Conservation (phyloP, 768 basidiomycete genomes). For the Psilocybe subaeruginosa region DNA sequence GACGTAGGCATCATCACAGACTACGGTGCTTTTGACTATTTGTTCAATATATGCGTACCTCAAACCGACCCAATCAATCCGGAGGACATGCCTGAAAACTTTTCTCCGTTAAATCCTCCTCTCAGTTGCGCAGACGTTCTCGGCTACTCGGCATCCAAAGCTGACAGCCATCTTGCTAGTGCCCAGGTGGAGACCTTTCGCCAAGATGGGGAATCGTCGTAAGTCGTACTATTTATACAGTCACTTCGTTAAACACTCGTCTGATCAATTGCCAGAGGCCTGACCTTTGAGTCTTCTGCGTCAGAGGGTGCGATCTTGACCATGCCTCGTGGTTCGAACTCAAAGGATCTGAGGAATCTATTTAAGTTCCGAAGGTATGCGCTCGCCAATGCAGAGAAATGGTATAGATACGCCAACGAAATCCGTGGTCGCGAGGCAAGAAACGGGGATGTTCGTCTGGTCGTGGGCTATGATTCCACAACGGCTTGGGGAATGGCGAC, state of each 20-base stretch:
- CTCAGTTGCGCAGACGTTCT: not conserved
- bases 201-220: not conserved
- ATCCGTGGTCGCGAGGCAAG: slow-evolving; percentile 14
- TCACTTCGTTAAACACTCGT: not conserved
- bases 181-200: not conserved
- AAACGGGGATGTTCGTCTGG: slow-evolving; percentile 25
- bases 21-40: slow-evolving; percentile 11
- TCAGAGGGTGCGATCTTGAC: slow-evolving; percentile 20
- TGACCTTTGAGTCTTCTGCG: slow-evolving; percentile 12
- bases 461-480: slow-evolving; percentile 19
- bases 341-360: slow-evolving; percentile 5
- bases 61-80: slow-evolving; percentile 4
- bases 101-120: not conserved
- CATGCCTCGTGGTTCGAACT: slow-evolving; percentile 19
- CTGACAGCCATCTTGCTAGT: slow-evolving; percentile 10
- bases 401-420: slow-evolving; percentile 22
- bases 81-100: slow-evolving; percentile 9
- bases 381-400: slow-evolving; percentile 8
- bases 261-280: not conserved
- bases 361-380: slow-evolving; percentile 6
- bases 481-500: slow-evolving; percentile 22
- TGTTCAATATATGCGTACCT: slow-evolving; percentile 16
- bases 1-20: slow-evolving; percentile 19
- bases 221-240: not conserved
- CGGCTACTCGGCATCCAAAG: not conserved